A percentile compares a stretch with the other conserved stretches of the same genome.
Evolutionary conservation across 257 asterid genomes (phyloP).

Genomic region (Solanum pimpinellifolium): DNA sequence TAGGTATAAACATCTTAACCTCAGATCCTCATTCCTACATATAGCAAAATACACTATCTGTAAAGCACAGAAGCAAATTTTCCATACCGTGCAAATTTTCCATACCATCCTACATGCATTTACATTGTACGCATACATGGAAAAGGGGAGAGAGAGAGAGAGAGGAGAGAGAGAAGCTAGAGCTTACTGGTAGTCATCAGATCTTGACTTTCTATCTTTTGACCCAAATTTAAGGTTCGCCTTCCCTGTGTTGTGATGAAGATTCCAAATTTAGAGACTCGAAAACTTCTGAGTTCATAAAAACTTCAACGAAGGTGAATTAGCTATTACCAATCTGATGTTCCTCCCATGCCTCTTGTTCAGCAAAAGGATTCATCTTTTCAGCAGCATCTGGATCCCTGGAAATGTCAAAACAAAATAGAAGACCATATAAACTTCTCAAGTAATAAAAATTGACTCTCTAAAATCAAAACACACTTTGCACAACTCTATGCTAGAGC

Average conservation of each 20-base stretch:
- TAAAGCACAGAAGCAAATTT: background rate
- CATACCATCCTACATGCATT: background rate
- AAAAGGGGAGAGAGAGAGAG: background rate
- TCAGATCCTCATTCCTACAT: background rate
- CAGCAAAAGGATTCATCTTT: conserved; percentile 97
- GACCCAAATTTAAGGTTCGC: conserved; percentile 83
- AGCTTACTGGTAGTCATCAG: conserved; percentile 81
- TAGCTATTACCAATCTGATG: conserved; percentile 69
- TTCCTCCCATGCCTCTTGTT: conserved; percentile 99
- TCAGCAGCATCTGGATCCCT: conserved; percentile 76
- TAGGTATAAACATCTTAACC: background rate
- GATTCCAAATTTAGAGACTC: conserved; percentile 8
- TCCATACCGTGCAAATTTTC: background rate
- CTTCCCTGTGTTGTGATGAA: conserved; percentile 50
- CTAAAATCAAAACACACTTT: background rate
- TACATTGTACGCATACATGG: background rate
- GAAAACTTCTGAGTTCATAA: background rate
- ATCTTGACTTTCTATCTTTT: conserved; percentile 41
- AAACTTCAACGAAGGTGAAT: background rate
- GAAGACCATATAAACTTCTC: background rate
- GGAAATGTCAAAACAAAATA: conserved; percentile 4
- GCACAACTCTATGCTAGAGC: background rate
- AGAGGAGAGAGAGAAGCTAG: background rate
- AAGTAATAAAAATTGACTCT: background rate
- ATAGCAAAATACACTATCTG: background rate